Base-by-base conservation (phyloP, 2,329 filamentous ascomycete genomes). In the Dothideomycetes sp. region DNA sequence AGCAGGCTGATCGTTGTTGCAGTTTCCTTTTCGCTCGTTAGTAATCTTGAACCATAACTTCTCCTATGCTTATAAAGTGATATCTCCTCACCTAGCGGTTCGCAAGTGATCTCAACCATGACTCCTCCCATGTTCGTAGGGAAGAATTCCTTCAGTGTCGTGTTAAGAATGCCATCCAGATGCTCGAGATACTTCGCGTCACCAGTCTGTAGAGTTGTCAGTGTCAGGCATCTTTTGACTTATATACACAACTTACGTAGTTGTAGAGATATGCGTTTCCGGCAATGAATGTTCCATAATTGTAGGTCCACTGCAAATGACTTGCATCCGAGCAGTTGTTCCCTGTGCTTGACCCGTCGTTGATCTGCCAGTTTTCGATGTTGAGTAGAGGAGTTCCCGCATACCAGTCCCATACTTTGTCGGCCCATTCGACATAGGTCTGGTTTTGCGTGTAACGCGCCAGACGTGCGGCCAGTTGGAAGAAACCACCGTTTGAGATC, bases 371-470 rank as follows among this genome's bases (percentile, higher is more conserved):
- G 58, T 58, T 45, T 7, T 31, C n/a, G 9, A 61, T 56, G 29
- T 64, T 67, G 47, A 75, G 67, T 33, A 77, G 61, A 3, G 71
- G 71, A 7, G 74, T 63, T 17, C 54, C 56, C 5, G 53, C 51
- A 12, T 66, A 63, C 63, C 65, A 79, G 47, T 75, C 70, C 75
- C 80, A 83, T 5, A 80, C 67, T 51, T 69, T 79, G 45, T 75
- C 69, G 0, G 84, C 85, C 82, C 82, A 87, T 10, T 84, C 72
- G 7, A 74, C 69, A 55, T 94, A 94, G 0, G 83, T 91, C 41
- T 73, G 55, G 61, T 93, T 91, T 33, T 77, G 75, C 0, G 86
- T 93, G 63, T 84, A 91, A 10, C 80, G 70, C 0, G 82, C 82
- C 5, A 93, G 70, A 12, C 85, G 78, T 6, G 84, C 70, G 16